Conservation (phyloP, 805 yeast genomes). For the Candida saitoana region DNA sequence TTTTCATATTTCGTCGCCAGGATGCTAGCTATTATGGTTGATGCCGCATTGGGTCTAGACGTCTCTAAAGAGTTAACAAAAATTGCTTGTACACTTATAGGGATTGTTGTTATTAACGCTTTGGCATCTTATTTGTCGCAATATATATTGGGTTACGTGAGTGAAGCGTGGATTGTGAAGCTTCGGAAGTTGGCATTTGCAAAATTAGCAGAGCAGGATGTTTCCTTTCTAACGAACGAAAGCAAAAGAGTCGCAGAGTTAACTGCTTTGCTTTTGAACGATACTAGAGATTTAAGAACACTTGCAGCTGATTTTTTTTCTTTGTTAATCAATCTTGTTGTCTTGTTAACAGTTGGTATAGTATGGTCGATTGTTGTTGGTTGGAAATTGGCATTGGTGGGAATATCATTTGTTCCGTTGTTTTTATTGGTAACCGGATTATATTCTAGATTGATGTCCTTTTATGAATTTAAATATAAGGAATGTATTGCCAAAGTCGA, state of each 20-base stretch:
- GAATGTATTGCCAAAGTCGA: conserved; percentile 52
- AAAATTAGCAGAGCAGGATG: conserved; percentile 47
- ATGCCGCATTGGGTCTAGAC: conserved; percentile 30
- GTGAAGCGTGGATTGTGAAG: conserved; percentile 64
- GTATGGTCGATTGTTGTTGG: conserved; percentile 77
- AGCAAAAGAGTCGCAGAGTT: conserved; percentile 46
- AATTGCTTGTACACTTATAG: conserved; percentile 69
- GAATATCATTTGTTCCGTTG: conserved; percentile 69
- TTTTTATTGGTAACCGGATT: conserved; percentile 48
- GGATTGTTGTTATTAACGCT: conserved; percentile 64
- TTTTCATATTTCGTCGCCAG: conserved; percentile 77
- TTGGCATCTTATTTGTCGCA: conserved; percentile 47
- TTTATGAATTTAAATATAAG: conserved; percentile 59
- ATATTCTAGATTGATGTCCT: conserved; percentile 50
- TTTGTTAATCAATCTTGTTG: conserved; percentile 47
- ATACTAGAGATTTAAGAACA: conserved; percentile 69
- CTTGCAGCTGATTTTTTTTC: conserved; percentile 62
- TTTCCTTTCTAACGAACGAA: conserved; percentile 47
- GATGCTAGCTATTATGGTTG: conserved; percentile 60
- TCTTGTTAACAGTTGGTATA: conserved; percentile 56
- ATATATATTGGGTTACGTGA: conserved; percentile 47
- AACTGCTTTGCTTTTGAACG: conserved; percentile 71
- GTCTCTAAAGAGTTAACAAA: conserved; percentile 33
- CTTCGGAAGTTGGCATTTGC: conserved; percentile 49
- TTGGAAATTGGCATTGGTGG: conserved; percentile 85